Evolutionary conservation across 306 rosid species (phyloP), one percentile per base, ranked within the genome.

Genomic region (Bauhinia variegata): DNA sequence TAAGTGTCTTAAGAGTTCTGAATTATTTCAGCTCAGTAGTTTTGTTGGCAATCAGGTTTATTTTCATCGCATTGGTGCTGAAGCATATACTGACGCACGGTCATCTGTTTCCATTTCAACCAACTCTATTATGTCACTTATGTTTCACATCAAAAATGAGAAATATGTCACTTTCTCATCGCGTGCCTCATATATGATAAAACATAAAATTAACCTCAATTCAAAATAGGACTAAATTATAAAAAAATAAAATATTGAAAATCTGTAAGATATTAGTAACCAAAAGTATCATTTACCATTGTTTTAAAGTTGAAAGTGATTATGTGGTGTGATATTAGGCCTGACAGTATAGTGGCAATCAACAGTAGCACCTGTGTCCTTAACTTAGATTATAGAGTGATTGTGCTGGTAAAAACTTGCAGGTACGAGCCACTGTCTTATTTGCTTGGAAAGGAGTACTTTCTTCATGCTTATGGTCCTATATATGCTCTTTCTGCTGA

Each of bases 401-500:
- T 4, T 59, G 7, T 46, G 47, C 28, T 42, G 19, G 57, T 47
- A 43, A 66, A 70, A 49, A 65, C 57, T 52, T 82, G 71, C 87
- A 95, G 97, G 99, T 95, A 77, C 59, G 97, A 95, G 75, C 95
- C 96, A 30, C 83, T 85, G 15, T 74, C 85, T 17, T 16, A 70
- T 88, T 78, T 95, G 88, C 97, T 95, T 38, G 99, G 99, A 62
- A 88, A 72, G 50, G 99, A 95, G 77, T 95, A 95, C 75, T 95
- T 95, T 69, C 83, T 95, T 70, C 99, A 95, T 85, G 99, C 97
- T 57, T 90, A 95, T 75, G 99, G 97, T 81, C 97, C 99, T 60
- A 75, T 95, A 60, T 95, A 95, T 74, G 96, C 86, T 30, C 96
- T 91, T 71, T 95, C 97, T 30, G 92, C 96, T 12, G 96, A 91